phyloP scores from a whole-genome alignment of 306 rosid species.

The Gynostemma pentaphyllum region DNA sequence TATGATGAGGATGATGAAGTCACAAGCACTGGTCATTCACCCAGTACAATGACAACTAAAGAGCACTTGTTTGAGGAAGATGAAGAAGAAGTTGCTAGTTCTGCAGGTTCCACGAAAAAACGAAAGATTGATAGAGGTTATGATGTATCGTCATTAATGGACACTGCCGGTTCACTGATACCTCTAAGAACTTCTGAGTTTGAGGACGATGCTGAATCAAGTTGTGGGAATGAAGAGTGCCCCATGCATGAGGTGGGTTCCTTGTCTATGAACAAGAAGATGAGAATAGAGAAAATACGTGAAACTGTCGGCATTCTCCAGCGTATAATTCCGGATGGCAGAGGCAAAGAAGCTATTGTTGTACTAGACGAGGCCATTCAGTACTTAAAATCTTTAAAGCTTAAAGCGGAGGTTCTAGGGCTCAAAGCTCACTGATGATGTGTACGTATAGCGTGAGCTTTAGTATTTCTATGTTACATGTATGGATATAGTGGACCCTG shows the following conservation, averaged over 20 bases:
- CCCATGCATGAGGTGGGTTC: slow-evolving; percentile 24
- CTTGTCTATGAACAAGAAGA: slow-evolving; percentile 33
- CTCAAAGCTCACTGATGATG: slow-evolving; percentile 30
- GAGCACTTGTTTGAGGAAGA: slow-evolving; percentile 15
- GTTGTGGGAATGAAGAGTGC: slow-evolving; percentile 37
- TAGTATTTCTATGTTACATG: slow-evolving; percentile 9
- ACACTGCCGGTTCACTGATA: slow-evolving; percentile 57
- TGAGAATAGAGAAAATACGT: slow-evolving; percentile 59
- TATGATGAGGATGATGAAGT: slow-evolving; percentile 76
- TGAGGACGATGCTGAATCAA: slow-evolving; percentile 58
- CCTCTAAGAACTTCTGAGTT: slow-evolving; percentile 19
- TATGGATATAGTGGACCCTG: slow-evolving; percentile 7
- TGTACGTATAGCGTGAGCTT: background rate
- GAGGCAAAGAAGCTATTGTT: slow-evolving; percentile 52
- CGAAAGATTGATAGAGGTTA: slow-evolving; percentile 41
- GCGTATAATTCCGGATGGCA: slow-evolving; percentile 63
- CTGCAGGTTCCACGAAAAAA: slow-evolving; percentile 42
- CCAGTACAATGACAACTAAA: slow-evolving; percentile 53
- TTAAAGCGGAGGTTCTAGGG: slow-evolving; percentile 49
- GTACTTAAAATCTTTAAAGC: slow-evolving; percentile 61
- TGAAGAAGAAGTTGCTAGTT: slow-evolving; percentile 55
- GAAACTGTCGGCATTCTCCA: slow-evolving; percentile 60
- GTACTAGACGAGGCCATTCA: slow-evolving; percentile 79
- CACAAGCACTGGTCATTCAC: slow-evolving; percentile 94
- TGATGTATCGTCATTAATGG: slow-evolving; percentile 26